Percentiles rank a stretch among this genome's conserved stretches.
phyloP scores from a whole-genome alignment of 805 yeast species.

The Metschnikowia amazonensis region DNA sequence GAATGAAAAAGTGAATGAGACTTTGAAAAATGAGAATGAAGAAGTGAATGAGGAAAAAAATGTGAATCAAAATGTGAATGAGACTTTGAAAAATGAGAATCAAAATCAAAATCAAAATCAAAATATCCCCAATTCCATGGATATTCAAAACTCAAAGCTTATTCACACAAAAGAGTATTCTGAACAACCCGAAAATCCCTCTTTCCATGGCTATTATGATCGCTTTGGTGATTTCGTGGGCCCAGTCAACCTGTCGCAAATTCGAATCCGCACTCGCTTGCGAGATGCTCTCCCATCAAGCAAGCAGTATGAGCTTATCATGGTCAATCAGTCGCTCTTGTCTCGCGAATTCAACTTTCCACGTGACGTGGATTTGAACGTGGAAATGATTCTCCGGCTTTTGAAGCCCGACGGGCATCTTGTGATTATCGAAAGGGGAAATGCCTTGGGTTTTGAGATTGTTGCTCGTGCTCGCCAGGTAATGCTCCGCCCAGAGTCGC shows the following conservation, averaged over 20 bases:
- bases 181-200: no score
- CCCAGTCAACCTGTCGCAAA: constrained; percentile 52
- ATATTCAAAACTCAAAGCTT: no score
- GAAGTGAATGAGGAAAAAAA: no score
- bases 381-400: constrained; percentile 55
- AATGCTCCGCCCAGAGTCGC: constrained; percentile 79
- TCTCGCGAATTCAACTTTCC: constrained; percentile 61
- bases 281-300: constrained; percentile 49
- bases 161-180: no score
- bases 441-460: constrained; percentile 82
- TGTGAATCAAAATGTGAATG: no score
- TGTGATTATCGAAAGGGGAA: constrained; percentile 82
- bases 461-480: constrained; percentile 88
- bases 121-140: no score
- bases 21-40: no score
- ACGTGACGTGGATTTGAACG: constrained; percentile 62
- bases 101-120: no score
- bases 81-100: no score
- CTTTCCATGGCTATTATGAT: constrained; percentile 10
- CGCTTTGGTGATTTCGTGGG: constrained; percentile 28
- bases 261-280: constrained; percentile 53
- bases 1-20: no score
- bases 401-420: constrained; percentile 77
- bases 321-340: constrained; percentile 75
- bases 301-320: constrained; percentile 71